Conservation (phyloP, 2,329 filamentous ascomycete species). For the Talaromyces sp. region DNA sequence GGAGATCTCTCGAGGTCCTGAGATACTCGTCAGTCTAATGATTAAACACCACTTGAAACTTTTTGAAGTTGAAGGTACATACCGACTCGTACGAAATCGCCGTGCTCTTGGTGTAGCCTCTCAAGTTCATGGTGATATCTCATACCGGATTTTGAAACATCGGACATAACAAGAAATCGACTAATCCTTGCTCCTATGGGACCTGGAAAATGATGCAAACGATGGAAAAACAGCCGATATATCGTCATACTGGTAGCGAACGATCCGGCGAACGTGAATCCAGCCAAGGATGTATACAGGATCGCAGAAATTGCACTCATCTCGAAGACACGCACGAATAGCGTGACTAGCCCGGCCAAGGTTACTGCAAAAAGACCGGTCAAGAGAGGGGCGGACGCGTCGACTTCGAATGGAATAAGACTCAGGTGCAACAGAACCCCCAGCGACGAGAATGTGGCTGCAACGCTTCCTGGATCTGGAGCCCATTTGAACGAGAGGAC, state of each 20-base stretch:
- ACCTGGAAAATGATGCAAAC: constrained; percentile 19
- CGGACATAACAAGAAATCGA: constrained; percentile 27
- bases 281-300: neutral
- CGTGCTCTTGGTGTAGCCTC: constrained; percentile 34
- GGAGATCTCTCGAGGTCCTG: constrained; percentile 24
- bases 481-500: neutral
- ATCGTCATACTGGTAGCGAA: constrained; percentile 1
- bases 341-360: neutral
- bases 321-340: neutral
- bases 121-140: constrained; percentile 33
- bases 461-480: neutral
- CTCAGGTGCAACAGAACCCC: neutral
- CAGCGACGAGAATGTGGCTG: neutral
- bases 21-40: neutral
- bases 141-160: constrained; percentile 19
- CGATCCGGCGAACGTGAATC: neutral
- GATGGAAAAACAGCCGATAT: constrained; percentile 23
- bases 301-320: neutral
- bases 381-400: neutral
- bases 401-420: neutral
- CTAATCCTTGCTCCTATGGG: constrained; percentile 21
- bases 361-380: neutral
- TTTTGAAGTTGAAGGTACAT: no score
- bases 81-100: constrained; percentile 39
- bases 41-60: no score